Base-by-base conservation (phyloP, 805 yeast genomes). In the Grigorovia yakushimaensis region DNA sequence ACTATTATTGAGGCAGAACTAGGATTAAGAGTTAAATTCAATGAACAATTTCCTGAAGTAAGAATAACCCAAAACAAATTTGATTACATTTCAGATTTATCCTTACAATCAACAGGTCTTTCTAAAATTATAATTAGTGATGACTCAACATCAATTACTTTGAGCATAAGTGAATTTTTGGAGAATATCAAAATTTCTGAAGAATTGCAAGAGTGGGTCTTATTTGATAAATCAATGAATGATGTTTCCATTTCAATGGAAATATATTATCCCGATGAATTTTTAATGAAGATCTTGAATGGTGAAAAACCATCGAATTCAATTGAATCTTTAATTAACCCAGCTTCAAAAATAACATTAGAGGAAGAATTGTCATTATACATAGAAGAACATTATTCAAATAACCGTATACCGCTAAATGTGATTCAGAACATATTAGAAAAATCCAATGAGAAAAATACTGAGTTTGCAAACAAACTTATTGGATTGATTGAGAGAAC, bases 51-150 rank as follows among this genome's bases (percentile, higher is more conserved):
- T n/a, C 62, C 64, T 10, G 54, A 60, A 37, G 42, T 66, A 18
- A 67, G 67, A 48, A 71, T 71, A 19, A 50, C 68, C n/a, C 46
- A 41, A 2, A 60, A 66, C 48, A 62, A 61, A 42, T 62, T 61
- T 37, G 80, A 76, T 51, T 65, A 58, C 47, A 65, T 78, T 6
- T 69, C 84, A 1, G 88, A 82, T 61, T 74, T 74, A 22, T 73
- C 74, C 39, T 62, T 81, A 42, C 58, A 53, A 17, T 70, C 72
- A 38, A 67, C 77, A 1, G 80, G 73, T 41, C 84, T 86, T 1
- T 73, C 85, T 0, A 77, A 73, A 49, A 56, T 79, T 33, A 69
- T 79, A 0, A 45, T 77, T 4, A 58, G 65, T 18, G 49, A 56
- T 10, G 56, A 59, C 0, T 61, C 67, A 23, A 61, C 61, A 4